A percentile compares a stretch with the other conserved stretches of the same genome.
Conservation (phyloP, 1,284 basidiomycete genomes). For the Kwoniella shivajii region DNA sequence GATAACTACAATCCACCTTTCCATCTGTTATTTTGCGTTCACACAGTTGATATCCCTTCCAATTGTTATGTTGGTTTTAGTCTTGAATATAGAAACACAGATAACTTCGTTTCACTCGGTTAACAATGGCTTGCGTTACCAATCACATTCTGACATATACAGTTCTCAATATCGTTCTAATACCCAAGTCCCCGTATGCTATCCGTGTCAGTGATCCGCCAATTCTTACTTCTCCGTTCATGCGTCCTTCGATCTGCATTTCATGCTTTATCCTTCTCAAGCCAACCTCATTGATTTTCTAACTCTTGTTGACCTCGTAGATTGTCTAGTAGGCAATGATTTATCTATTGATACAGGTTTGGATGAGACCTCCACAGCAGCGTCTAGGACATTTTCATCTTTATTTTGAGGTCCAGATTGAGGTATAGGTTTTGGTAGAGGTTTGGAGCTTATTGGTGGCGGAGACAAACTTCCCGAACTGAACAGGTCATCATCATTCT, state of each 20-base stretch:
- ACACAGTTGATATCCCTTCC: too few relatives aligned
- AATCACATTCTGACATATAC: too few relatives aligned
- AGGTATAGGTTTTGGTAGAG: neutral
- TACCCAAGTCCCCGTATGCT: too few relatives aligned
- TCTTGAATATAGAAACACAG: too few relatives aligned
- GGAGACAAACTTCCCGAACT: conserved; percentile 36
- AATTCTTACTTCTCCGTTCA: neutral
- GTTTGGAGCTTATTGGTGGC: neutral
- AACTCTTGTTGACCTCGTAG: conserved; percentile 9
- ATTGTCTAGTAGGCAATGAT: conserved; percentile 10
- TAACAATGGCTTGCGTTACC: too few relatives aligned
- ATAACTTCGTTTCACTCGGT: too few relatives aligned
- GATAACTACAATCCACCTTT: too few relatives aligned
- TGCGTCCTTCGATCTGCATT: too few relatives aligned
- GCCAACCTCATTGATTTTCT: conserved; percentile 18
- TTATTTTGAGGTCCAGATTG: neutral
- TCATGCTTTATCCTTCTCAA: too few relatives aligned
- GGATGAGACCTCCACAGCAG: neutral
- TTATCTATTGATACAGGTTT: neutral
- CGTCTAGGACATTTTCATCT: neutral
- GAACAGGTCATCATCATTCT: conserved; percentile 17
- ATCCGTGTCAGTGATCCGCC: neutral
- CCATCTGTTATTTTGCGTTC: too few relatives aligned
- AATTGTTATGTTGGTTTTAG: too few relatives aligned
- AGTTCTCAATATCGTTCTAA: too few relatives aligned